Evolutionary conservation across 2,329 filamentous ascomycete species (phyloP), one percentile per base, ranked within the genome.

Genomic region (Talaromyces funiculosus): DNA sequence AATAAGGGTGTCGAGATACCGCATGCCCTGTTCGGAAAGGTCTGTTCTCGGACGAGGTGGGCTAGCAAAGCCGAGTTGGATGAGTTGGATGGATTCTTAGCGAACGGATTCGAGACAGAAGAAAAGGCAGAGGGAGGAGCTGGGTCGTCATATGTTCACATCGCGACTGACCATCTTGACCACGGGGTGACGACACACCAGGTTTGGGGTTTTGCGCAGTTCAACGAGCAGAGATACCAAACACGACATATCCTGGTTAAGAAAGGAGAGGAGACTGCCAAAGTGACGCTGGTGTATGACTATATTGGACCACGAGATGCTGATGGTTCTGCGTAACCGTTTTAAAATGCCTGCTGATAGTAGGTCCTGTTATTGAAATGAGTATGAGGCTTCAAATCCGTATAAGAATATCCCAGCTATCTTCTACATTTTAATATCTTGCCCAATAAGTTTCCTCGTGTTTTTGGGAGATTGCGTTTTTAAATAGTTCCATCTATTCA

Each of bases 221-320:
- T 51, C 45, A 51, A 51, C 45, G 45, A 51, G 16, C 45, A 51
- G 45, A 51, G 45, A 51, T 51, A 51, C 45, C 45, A 51, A 31
- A 51, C 45, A 31, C 31, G 45, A 31, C 45, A 51, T 7, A 51
- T 51, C 31, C 45, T 51, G 31, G 45, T 51, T n/a, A 20, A 16
- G 12, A 51, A 51, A 51, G 16, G 16, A n/a, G 29, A 51, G 45
- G 45, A 51, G 31, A 29, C 45, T 51, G 20, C 24, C 24, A 51
- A 51, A 16, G 45, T 51, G 24, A 51, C 45, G 29, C 16, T 51
- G 45, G 45, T 51, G 7, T 51, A 51, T 51, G 45, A 51, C 45
- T 51, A 51, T 31, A 24, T 51, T 31, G 45, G 45, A 7, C 45
- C 45, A n/a, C 45, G 45, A 31, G 26, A 24, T 31, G 24, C 26